A percentile compares a stretch with the other conserved stretches of the same genome.
phyloP scores from a whole-genome alignment of 2,329 filamentous ascomycete genomes.

The Trichothecium roseum region DNA sequence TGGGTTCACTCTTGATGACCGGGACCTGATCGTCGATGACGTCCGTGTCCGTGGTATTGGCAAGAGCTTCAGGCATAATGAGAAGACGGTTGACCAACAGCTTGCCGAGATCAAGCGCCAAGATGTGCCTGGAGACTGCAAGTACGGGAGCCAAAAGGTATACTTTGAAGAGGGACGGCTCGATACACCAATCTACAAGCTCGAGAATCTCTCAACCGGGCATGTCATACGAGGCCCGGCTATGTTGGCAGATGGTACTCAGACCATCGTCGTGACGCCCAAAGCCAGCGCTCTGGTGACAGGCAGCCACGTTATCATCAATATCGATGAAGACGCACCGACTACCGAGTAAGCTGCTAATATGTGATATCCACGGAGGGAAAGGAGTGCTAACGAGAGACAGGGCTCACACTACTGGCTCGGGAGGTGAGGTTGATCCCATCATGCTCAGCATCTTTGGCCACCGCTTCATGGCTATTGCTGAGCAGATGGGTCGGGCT shows the following conservation, averaged over 20 bases:
- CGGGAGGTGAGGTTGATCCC: slow-evolving; percentile 38
- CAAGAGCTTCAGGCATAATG: slow-evolving; percentile 70
- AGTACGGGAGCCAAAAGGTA: slow-evolving; percentile 57
- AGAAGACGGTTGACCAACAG: slow-evolving; percentile 78
- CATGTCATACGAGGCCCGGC: slow-evolving; percentile 70
- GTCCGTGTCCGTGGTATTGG: slow-evolving; percentile 81
- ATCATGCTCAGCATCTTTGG: slow-evolving; percentile 74
- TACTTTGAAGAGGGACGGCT: slow-evolving; percentile 77
- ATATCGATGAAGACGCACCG: slow-evolving; percentile 51
- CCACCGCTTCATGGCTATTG: slow-evolving; percentile 77
- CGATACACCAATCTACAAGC: slow-evolving; percentile 73
- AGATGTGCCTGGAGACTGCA: slow-evolving; percentile 45
- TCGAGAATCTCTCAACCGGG: slow-evolving; percentile 63
- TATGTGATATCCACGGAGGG: background rate
- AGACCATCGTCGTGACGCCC: slow-evolving; percentile 86
- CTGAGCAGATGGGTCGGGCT: slow-evolving; percentile 73
- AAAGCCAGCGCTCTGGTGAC: slow-evolving; percentile 66
- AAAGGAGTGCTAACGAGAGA: background rate
- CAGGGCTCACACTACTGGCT: background rate
- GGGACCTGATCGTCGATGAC: slow-evolving; percentile 85
- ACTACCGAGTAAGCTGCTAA: slow-evolving; percentile 19
- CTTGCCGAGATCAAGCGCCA: slow-evolving; percentile 57
- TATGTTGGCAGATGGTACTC: slow-evolving; percentile 77
- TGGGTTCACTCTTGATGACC: slow-evolving; percentile 73
- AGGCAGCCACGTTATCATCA: slow-evolving; percentile 81